Conservation (phyloP, 2,329 filamentous ascomycete species). For the Aureobasidium sp. region DNA sequence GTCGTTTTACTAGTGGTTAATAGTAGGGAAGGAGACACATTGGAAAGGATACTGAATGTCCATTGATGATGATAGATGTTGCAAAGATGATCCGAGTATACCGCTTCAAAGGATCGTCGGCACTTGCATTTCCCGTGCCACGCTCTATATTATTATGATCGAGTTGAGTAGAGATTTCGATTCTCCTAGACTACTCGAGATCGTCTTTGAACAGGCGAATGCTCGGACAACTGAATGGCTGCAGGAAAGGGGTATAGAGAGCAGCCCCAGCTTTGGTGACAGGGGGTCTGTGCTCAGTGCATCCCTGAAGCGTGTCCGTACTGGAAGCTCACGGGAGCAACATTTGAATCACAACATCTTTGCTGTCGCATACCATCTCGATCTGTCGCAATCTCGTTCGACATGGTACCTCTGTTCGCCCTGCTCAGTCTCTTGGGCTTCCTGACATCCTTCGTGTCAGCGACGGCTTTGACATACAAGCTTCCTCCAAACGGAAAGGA, state of each 20-base stretch:
- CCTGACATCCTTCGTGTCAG: conserved; percentile 76
- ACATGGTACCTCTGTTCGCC: conserved; percentile 31
- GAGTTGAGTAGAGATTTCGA: too few species aligned
- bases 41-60: too few species aligned
- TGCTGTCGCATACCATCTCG: not conserved
- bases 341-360: conserved; percentile 2
- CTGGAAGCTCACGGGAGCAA: conserved; percentile 10
- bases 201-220: too few species aligned
- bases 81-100: too few species aligned
- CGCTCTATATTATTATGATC: too few species aligned
- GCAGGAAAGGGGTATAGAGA: not conserved
- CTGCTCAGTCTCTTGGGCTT: conserved; percentile 60
- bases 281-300: conserved; percentile 8
- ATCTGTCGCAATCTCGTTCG: conserved; percentile 6
- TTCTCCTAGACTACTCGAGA: too few species aligned
- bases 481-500: conserved; percentile 91
- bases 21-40: too few species aligned
- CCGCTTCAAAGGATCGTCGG: too few species aligned
- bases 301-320: conserved; percentile 17
- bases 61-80: too few species aligned
- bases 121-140: too few species aligned
- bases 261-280: not conserved
- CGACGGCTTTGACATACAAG: conserved; percentile 96
- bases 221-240: too few species aligned
- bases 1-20: too few species aligned